phyloP scores from a whole-genome alignment of 2,329 filamentous ascomycete species.

The Exserohilum turcica region DNA sequence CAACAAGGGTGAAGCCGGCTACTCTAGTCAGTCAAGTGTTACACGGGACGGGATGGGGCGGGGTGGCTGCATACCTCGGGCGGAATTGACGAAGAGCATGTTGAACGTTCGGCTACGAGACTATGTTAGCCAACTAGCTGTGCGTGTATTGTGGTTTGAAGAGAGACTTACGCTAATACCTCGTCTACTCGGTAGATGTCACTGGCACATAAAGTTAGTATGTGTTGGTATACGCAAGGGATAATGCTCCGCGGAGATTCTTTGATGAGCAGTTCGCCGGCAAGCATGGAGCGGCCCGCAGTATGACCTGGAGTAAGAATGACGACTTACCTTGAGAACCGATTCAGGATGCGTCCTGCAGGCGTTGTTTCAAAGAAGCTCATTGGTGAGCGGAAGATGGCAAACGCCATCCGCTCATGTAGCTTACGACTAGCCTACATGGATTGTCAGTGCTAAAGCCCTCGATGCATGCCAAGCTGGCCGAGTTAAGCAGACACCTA shows the following conservation, averaged over 20 bases:
- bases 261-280: slow-evolving; percentile 2
- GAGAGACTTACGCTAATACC: slow-evolving; percentile 70
- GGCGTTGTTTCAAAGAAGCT: slow-evolving; percentile 98
- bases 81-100: slow-evolving; percentile 68
- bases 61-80: slow-evolving; percentile 50
- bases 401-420: slow-evolving; percentile 95
- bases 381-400: slow-evolving; percentile 98
- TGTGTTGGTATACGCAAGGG: neutral
- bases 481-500: slow-evolving; percentile 50
- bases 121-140: slow-evolving; percentile 32
- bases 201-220: slow-evolving; percentile 49
- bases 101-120: slow-evolving; percentile 78
- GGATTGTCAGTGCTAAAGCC: slow-evolving; percentile 27
- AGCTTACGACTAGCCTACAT: slow-evolving; percentile 85
- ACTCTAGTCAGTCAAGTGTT: slow-evolving; percentile 29
- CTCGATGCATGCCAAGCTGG: slow-evolving; percentile 6
- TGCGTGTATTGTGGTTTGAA: neutral
- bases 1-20: slow-evolving; percentile 77
- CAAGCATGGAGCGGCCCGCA: slow-evolving; percentile 9
- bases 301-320: slow-evolving; percentile 9
- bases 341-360: slow-evolving; percentile 92
- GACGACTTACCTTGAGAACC: slow-evolving; percentile 79
- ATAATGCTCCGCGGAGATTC: neutral
- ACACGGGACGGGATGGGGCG: slow-evolving; percentile 16
- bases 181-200: slow-evolving; percentile 86